Percentiles rank a stretch among this genome's conserved stretches.
phyloP scores from a whole-genome alignment of 805 yeast species.

The Nematodospora valgi region DNA sequence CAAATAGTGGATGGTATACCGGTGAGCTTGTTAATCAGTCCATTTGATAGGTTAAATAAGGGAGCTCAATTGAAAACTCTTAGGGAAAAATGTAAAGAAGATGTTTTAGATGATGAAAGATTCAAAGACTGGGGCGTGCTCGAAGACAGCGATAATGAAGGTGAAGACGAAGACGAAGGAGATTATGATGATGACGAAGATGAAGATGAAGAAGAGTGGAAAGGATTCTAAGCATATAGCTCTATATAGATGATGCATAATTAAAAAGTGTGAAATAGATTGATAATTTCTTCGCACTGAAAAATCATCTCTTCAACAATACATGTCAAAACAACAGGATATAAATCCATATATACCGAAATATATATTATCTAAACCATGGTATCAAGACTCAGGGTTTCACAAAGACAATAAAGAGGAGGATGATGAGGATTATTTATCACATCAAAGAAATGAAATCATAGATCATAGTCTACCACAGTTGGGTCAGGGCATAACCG shows the following conservation, averaged over 20 bases:
- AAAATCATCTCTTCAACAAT: neutral
- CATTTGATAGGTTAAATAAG: slow-evolving; percentile 52
- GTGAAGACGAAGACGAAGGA: slow-evolving; percentile 17
- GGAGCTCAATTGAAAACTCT: slow-evolving; percentile 58
- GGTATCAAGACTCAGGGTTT: slow-evolving; percentile 32
- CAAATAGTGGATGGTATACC: slow-evolving; percentile 48
- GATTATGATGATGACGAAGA: slow-evolving; percentile 22
- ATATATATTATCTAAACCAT: slow-evolving; percentile 35
- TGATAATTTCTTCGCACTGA: neutral
- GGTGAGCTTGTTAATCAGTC: slow-evolving; percentile 50
- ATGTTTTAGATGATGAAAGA: slow-evolving; percentile 63
- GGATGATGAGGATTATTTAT: slow-evolving; percentile 41
- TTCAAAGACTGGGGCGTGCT: slow-evolving; percentile 61
- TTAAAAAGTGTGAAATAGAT: slow-evolving; percentile 1
- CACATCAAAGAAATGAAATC: slow-evolving; percentile 55
- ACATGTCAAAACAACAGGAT: slow-evolving; percentile 14
- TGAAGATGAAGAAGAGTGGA: too few species aligned
- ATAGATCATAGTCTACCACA: slow-evolving; percentile 49
- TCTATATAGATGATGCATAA: neutral
- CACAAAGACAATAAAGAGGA: slow-evolving; percentile 10
- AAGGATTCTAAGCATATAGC: slow-evolving; percentile 22
- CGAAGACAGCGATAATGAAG: slow-evolving; percentile 19
- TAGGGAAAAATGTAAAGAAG: slow-evolving; percentile 61
- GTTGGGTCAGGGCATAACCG: slow-evolving; percentile 55
- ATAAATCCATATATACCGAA: slow-evolving; percentile 36